Base-by-base conservation (phyloP, 164 flowering plant species). In the Hamamelis virginiana region DNA sequence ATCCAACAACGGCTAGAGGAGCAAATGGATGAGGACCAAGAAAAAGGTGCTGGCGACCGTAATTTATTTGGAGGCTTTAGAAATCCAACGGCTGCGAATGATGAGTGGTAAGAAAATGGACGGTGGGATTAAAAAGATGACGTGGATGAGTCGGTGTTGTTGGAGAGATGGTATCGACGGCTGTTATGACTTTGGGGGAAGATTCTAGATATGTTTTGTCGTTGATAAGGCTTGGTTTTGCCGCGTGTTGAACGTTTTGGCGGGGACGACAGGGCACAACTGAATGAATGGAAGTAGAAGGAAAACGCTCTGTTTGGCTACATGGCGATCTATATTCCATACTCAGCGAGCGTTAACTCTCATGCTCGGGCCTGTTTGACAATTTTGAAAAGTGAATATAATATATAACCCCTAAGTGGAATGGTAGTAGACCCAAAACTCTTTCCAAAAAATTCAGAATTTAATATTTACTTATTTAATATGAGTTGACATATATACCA, bases 21-120 rank as follows among this genome's bases (percentile, higher is more conserved):
- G 5, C 16, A 15, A 2, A 15, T 1, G 41, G 9, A 19, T 33
- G 23, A 11, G 18, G 23, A 23, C 16, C n/a, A 26, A 0, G 14
- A 3, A 23, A 18, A 3, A 8, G 14, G 3, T 18, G 19, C 8
- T 8, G 18, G 50, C 12, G 46, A 41, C 23, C 69, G 11, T 1
- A 5, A 38, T 67, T 23, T 70, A 55, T 41, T 14, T 2, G 55
- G 19, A 14, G 9, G 19, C 6, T 22, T 9, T 2, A 4, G 12
- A 0, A 3, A 69, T 25, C 65, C 41, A 22, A 69, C 57, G 73
- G 73, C 69, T 74, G 61, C 38, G 66, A 69, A 69, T 11, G 14
- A 62, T 53, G 60, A 18, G 1, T 1, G 9, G 55, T n/a, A 13
- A 23, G 10, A 21, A 27, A 18, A 18, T 43, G 14, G 48, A 69